phyloP scores from a whole-genome alignment of 805 yeast species.

The Tetrapisispora nanseiensis region DNA sequence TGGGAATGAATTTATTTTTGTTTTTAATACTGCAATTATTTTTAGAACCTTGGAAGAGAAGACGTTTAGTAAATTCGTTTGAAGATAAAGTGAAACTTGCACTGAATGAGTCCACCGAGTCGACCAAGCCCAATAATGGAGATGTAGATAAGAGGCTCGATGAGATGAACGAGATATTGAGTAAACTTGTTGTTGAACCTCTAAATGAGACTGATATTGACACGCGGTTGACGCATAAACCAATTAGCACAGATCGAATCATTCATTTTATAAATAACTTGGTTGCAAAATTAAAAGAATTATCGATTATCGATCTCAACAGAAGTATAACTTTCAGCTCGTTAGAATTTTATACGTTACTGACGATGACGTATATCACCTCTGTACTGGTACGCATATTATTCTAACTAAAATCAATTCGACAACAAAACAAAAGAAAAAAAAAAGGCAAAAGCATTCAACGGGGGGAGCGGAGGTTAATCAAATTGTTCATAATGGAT shows the following conservation, averaged over 20 bases:
- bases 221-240: too few relatives aligned
- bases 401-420: background rate
- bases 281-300: background rate
- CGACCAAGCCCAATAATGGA: background rate
- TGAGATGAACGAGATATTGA: background rate
- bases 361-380: background rate
- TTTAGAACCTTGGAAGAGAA: conserved; percentile 91
- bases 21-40: conserved; percentile 76
- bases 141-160: background rate
- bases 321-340: background rate
- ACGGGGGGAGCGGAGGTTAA: too few relatives aligned
- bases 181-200: background rate
- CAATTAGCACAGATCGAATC: too few relatives aligned
- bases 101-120: conserved; percentile 28
- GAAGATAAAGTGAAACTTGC: conserved; percentile 64
- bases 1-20: conserved; percentile 75
- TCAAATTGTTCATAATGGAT: too few relatives aligned
- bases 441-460: too few relatives aligned
- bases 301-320: background rate
- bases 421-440: too few relatives aligned
- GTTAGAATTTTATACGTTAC: background rate
- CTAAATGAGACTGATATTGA: background rate
- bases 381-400: background rate
- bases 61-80: conserved; percentile 69
- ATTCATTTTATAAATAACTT: background rate